Conservation (phyloP, 306 rosid species). For the Cucumis melo region DNA sequence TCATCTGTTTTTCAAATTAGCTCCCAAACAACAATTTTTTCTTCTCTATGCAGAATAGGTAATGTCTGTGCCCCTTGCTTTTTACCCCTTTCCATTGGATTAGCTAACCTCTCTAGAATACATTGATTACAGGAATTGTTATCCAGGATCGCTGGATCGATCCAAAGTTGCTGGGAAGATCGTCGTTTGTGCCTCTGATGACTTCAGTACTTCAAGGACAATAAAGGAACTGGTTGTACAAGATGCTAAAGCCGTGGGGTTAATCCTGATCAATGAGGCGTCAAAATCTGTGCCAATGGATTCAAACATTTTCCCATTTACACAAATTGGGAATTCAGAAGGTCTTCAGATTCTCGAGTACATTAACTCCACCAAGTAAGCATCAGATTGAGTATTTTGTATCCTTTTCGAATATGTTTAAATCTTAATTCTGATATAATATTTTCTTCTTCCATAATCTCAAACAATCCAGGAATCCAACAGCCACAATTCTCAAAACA, state of each 20-base stretch:
- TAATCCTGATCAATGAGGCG: slow-evolving; percentile 43
- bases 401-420: not conserved
- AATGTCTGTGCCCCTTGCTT: not conserved
- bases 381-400: not conserved
- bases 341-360: slow-evolving; percentile 62
- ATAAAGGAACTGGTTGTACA: slow-evolving; percentile 68
- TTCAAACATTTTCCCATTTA: slow-evolving; percentile 61
- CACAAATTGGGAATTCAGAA: slow-evolving; percentile 41
- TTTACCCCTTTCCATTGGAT: not conserved
- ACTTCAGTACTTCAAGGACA: slow-evolving; percentile 32
- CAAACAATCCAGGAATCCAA: slow-evolving; percentile 42
- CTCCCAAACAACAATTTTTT: not conserved
- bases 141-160: slow-evolving; percentile 75
- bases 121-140: slow-evolving; percentile 52
- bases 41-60: not conserved
- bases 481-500: slow-evolving; percentile 62
- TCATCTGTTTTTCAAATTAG: not conserved
- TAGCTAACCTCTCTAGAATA: not conserved
- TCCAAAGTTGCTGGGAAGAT: slow-evolving; percentile 52
- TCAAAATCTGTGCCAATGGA: slow-evolving; percentile 46
- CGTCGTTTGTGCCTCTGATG: slow-evolving; percentile 52
- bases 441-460: not conserved
- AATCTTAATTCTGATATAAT: not conserved
- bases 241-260: slow-evolving; percentile 68
- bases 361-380: slow-evolving; percentile 74